Base-by-base conservation (phyloP, 805 yeast genomes). In the Lachancea quebecensis region DNA sequence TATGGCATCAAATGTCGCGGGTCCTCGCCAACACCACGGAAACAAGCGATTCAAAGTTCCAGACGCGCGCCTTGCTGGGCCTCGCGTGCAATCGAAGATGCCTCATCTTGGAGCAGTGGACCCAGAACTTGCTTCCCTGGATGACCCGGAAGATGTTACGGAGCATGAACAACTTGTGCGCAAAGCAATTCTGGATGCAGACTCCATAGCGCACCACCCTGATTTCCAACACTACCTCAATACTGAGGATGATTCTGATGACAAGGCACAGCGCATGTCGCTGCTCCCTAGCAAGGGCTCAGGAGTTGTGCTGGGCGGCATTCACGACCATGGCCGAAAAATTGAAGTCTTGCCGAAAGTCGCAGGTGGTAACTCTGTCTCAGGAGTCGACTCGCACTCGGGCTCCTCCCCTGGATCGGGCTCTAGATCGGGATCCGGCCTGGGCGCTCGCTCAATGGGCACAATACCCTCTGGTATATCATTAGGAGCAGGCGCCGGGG, bases 121-220 rank as follows among this genome's bases (percentile, higher is more conserved):
- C 56, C 82, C 83, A 0, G 83, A 74, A 51, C 56, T 79, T 33
- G 75, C 79, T 9, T 74, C 74, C 30, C 48, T 75, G 21, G 80
- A 74, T 53, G 70, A 64, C 18, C 52, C 40, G 32, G 42, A 39
- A 29, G 43, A 40, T 27, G 51, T 47, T 17, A 54, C 71, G 3
- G 81, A 78, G 35, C 84, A 79, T 53, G 84, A 78, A 46, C 82
- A 75, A 51, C 66, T 82, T 45, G 88, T 81, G 10, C 79, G 81
- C 48, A 86, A 82, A 39, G 86, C 85, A 1, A 79, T 83, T 38
- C 68, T 80, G 50, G 85, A 82, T 54, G 85, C 87, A 0, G 71
- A 82, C 42, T 78, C 81, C 35, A 68, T 82, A 46, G 81, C 82
- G 2, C 72, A 66, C 46, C 70, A 68, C 42, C 67, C 66, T 5